Evolutionary conservation across 2,329 filamentous ascomycete species (phyloP).

Genomic region (Westerdykella ornata): DNA sequence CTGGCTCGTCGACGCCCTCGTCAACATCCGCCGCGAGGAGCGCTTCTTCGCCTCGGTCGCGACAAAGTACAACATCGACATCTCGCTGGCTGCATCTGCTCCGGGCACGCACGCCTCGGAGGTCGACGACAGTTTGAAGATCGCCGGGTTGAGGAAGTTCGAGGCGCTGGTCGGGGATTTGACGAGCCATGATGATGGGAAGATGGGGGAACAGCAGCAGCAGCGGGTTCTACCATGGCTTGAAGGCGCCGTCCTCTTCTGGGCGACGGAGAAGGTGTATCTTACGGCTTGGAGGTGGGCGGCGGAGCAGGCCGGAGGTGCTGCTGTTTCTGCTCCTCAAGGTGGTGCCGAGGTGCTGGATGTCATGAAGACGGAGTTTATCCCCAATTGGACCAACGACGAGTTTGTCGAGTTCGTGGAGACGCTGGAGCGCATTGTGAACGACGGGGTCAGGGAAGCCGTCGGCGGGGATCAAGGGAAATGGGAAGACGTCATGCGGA

Average conservation of each 20-base stretch:
- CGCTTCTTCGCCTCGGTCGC: constrained; percentile 29
- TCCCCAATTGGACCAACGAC: constrained; percentile 60
- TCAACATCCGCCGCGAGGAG: constrained; percentile 29
- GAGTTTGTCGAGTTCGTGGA: constrained; percentile 57
- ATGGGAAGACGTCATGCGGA: constrained; percentile 17
- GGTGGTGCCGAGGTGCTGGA: constrained; percentile 57
- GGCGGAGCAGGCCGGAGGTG: constrained; percentile 12
- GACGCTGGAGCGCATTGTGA: constrained; percentile 49
- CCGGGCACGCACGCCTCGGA: too few species aligned
- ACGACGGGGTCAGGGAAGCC: constrained; percentile 36
- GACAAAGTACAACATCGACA: constrained; percentile 19
- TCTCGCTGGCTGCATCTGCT: too few species aligned
- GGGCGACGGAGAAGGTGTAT: constrained; percentile 32
- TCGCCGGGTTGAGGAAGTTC: constrained; percentile 24
- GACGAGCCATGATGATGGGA: constrained; percentile 1
- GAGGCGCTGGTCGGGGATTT: constrained; percentile 21
- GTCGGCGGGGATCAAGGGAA: constrained; percentile 14
- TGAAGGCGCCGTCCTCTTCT: constrained; percentile 28
- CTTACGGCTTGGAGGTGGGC: constrained; percentile 33
- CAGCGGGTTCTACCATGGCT: constrained; percentile 22
- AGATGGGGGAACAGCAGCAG: neutral
- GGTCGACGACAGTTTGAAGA: constrained; percentile 15
- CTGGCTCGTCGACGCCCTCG: constrained; percentile 27
- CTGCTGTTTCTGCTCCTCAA: neutral
- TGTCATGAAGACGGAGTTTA: constrained; percentile 57